phyloP scores from a whole-genome alignment of 768 basidiomycete genomes.

The Suillus lakei region DNA sequence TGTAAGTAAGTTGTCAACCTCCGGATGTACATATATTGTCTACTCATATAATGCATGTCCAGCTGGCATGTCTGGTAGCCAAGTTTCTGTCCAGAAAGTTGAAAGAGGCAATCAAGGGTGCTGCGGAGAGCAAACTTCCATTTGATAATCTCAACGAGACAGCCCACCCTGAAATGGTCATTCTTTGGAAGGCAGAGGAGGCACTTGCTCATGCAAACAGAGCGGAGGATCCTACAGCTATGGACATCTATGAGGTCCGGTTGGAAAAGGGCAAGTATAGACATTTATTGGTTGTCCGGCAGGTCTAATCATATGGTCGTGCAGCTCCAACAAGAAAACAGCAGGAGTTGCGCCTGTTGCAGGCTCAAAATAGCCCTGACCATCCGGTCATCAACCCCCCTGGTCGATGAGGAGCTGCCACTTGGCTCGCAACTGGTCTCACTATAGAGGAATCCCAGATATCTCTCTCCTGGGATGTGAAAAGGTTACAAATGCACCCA shows the following conservation, averaged over 20 bases:
- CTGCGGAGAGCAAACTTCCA: background rate
- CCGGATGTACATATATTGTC: no score
- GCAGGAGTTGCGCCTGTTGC: background rate
- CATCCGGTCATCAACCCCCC: background rate
- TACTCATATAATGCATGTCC: no score
- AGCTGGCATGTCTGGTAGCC: background rate
- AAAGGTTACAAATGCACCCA: background rate
- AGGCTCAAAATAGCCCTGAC: background rate
- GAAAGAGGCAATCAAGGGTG: background rate
- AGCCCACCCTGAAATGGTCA: background rate
- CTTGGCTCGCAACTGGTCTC: slow-evolving; percentile 7
- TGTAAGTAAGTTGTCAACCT: no score
- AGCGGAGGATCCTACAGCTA: background rate
- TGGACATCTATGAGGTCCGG: slow-evolving; percentile 13
- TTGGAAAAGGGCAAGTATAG: no score
- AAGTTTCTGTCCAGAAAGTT: slow-evolving; percentile 1
- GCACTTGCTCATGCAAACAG: background rate
- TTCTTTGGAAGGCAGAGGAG: slow-evolving; percentile 7
- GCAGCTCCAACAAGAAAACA: background rate
- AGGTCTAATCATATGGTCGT: no score
- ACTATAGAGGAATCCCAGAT: background rate
- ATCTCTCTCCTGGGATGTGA: background rate
- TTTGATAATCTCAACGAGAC: background rate
- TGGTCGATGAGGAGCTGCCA: background rate
- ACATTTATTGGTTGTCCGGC: no score